These are phyloP conservation scores for Nakaseomyces bracarensis DNA, from an alignment of 1,139 yeast species.

Conservation along the genomic window DNA sequence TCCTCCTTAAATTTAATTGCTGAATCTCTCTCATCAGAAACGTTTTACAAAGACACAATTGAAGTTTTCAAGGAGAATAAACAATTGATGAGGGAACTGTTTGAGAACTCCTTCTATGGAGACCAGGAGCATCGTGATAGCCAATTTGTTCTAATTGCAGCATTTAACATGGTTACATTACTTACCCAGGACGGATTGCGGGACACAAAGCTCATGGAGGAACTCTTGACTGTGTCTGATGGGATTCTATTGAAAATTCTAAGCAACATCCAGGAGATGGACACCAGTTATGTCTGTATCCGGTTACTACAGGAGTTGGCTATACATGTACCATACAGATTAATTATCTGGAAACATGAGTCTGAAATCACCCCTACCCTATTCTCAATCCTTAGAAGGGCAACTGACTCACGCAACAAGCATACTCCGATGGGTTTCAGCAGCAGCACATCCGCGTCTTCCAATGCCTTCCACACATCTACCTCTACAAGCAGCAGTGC, in stretches of 20 bases:
- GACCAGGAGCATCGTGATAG: constrained; percentile 20
- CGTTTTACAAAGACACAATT: constrained; percentile 38
- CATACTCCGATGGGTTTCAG: constrained; percentile 1
- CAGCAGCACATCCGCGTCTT: constrained; percentile 1
- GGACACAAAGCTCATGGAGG: constrained; percentile 17
- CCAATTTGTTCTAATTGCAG: constrained; percentile 25
- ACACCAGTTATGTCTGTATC: constrained; percentile 28
- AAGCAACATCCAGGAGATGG: constrained; percentile 24
- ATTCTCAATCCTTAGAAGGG: constrained; percentile 35
- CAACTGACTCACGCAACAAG: constrained; percentile 9
- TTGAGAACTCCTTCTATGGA: constrained; percentile 24
- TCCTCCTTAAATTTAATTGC: constrained; percentile 62
- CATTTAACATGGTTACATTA: constrained; percentile 30
- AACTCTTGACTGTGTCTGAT: constrained; percentile 17
- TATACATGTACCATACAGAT: constrained; percentile 50
- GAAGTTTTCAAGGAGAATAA: constrained; percentile 36
- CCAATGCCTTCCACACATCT: constrained; percentile 4
- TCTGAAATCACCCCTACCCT: constrained; percentile 50
- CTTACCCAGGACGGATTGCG: constrained; percentile 28
- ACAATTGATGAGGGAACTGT: constrained; percentile 31
- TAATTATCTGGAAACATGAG: constrained; percentile 47
- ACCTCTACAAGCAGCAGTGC: background rate
- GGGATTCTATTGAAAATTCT: constrained; percentile 21
- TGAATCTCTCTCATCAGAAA: constrained; percentile 41
- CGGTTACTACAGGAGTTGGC: constrained; percentile 33